Evolutionary conservation across 1,139 yeast genomes (phyloP).

Genomic region (Suhomyces bolitotheri): DNA sequence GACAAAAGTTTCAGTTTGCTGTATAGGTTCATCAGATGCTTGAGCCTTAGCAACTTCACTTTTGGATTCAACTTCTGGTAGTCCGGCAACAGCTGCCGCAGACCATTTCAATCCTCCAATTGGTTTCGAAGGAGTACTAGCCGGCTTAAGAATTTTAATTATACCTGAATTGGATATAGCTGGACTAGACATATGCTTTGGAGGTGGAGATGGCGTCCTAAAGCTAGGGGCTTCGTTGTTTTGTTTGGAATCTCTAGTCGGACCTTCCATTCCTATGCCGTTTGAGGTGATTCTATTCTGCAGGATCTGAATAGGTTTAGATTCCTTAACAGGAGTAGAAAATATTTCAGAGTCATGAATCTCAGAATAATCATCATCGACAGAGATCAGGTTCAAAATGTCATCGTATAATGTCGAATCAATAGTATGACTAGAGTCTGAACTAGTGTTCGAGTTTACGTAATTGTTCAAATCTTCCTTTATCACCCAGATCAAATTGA

Average conservation of each 20-base stretch:
- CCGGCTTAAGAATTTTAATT: conserved; percentile 61
- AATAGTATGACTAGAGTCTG: conserved; percentile 41
- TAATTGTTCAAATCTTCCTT: conserved; percentile 44
- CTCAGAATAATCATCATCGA: conserved; percentile 16
- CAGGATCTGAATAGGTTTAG: conserved; percentile 8
- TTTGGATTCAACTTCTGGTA: conserved; percentile 10
- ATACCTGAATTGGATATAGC: conserved; percentile 18
- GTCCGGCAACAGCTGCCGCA: conserved; percentile 59
- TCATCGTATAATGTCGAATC: conserved; percentile 48
- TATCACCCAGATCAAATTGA: conserved; percentile 37
- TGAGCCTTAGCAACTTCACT: neutral
- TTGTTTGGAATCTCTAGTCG: neutral
- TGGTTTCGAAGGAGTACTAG: conserved; percentile 65
- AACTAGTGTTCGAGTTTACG: conserved; percentile 36
- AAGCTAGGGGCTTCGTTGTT: neutral
- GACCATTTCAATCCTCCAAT: conserved; percentile 70
- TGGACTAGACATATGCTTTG: conserved; percentile 16
- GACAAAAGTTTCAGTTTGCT: neutral
- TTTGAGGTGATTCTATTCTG: conserved; percentile 5
- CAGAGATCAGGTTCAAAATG: conserved; percentile 28
- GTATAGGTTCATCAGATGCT: neutral
- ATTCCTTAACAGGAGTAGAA: conserved; percentile 13
- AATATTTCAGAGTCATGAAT: conserved; percentile 15
- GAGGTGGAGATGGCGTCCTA: conserved; percentile 15
- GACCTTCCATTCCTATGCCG: neutral